Evolutionary conservation across 2,329 filamentous ascomycete genomes (phyloP), one percentile per base, ranked within the genome.

Genomic region (Aspergillus caelatus): DNA sequence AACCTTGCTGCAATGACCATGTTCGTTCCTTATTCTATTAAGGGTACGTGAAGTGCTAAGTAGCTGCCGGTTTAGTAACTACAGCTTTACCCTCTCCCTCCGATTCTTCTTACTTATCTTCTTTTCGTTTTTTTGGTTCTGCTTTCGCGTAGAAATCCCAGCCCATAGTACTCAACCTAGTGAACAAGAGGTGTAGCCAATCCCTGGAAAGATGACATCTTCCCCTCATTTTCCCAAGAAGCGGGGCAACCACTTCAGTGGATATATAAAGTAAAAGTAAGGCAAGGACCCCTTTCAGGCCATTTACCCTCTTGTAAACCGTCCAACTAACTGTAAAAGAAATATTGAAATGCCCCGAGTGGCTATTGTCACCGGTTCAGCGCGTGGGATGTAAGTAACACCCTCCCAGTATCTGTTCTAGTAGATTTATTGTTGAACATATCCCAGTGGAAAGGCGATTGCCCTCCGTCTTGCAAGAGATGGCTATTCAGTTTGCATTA

Each of bases 401-500:
- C 8, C 11, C 16, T n/a, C 14, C 9, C n/a, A 26, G 21, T 30
- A 19, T n/a, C 23, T 19, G 21, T 32, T 16, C 14, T 14, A 28
- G 21, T 23, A 34, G 21, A 32, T 39, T 46, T 12, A n/a, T 8
- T 23, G 6, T 19, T 21, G 5, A 52, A 19, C 28, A 12, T 19
- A 14, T 32, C n/a, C 14, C 56, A 72, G 72, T 46, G 68, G 70
- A 16, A 68, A 77, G 64, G 75, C 78, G 0, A 76, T 81, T 52
- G 88, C 88, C 21, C 77, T 89, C 9, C 86, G 88, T 3, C 81
- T 91, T 19, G 88, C 88, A 7, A 77, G 81, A 26, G 89, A 91
- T 65, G 88, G 88, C 60, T 91, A 90, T 76, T 82, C 87, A 67
- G 80, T 91, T 57, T 89, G 86, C 70, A 79, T 91, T 66, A 90